Conservation (phyloP, 805 yeast species). For the Lipomyces chichibuensis region DNA sequence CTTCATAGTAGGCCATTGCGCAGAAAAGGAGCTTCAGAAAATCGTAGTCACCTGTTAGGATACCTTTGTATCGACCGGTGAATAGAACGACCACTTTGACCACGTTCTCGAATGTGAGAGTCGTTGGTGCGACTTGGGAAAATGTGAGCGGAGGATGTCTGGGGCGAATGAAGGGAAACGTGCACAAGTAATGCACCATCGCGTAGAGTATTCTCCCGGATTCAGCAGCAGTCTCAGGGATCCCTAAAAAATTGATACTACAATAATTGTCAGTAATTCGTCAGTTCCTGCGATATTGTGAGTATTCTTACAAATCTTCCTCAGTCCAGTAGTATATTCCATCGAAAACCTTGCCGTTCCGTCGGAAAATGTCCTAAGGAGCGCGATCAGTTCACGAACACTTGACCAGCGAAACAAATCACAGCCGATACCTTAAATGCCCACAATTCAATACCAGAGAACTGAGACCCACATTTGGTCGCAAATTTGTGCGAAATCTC, state of each 20-base stretch:
- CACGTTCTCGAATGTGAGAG: conserved; percentile 48
- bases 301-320: conserved; percentile 26
- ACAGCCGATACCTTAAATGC: conserved; percentile 40
- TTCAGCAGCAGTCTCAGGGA: conserved; percentile 45
- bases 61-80: conserved; percentile 48
- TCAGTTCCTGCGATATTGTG: not conserved
- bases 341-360: conserved; percentile 36
- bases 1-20: conserved; percentile 46
- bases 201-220: conserved; percentile 48
- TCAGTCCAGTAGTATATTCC: conserved; percentile 31
- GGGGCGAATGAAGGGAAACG: conserved; percentile 55
- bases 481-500: conserved; percentile 42
- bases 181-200: conserved; percentile 50
- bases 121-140: conserved; percentile 34
- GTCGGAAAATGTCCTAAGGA: conserved; percentile 36
- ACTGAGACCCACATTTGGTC: conserved; percentile 43
- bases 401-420: not conserved
- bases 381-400: conserved; percentile 14
- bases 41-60: conserved; percentile 48
- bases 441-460: conserved; percentile 46
- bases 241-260: conserved; percentile 40
- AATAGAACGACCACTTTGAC: conserved; percentile 53
- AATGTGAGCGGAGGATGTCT: conserved; percentile 30
- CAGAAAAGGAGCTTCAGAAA: conserved; percentile 53
- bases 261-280: not conserved